phyloP scores from a whole-genome alignment of 805 yeast genomes.

The Huiozyma naganishii region DNA sequence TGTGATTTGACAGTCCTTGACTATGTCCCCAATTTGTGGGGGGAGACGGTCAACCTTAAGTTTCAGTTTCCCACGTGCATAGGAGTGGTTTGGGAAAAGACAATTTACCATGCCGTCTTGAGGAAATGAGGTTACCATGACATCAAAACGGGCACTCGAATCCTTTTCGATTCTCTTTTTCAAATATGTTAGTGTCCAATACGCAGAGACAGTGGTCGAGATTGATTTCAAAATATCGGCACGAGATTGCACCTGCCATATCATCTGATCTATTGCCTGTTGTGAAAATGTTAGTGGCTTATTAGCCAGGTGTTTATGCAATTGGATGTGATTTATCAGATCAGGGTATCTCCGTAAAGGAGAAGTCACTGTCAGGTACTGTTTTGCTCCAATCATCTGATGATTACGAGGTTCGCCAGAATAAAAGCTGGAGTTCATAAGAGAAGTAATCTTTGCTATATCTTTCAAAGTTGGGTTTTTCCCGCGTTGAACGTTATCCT shows the following conservation, averaged over 20 bases:
- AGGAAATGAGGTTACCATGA: constrained; percentile 35
- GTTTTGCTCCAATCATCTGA: constrained; percentile 48
- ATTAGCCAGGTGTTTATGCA: constrained; percentile 36
- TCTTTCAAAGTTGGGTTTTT: constrained; percentile 30
- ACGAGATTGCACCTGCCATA: constrained; percentile 36
- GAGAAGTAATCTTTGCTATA: constrained; percentile 33
- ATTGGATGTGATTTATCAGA: constrained; percentile 68
- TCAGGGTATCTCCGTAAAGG: constrained; percentile 83
- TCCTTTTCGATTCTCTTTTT: constrained; percentile 8
- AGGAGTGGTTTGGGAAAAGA: constrained; percentile 19
- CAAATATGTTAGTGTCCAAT: constrained; percentile 30
- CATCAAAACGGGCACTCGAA: constrained; percentile 14
- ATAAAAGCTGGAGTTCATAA: constrained; percentile 43
- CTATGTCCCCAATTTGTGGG: constrained; percentile 35
- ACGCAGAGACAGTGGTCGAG: constrained; percentile 23
- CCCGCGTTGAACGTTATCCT: constrained; percentile 11
- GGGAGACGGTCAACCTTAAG: constrained; percentile 15
- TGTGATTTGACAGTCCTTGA: constrained; percentile 31
- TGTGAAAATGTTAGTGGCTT: constrained; percentile 23
- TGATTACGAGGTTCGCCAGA: constrained; percentile 40
- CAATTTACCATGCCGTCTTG: constrained; percentile 29
- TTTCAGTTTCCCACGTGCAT: constrained; percentile 25
- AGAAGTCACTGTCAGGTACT: constrained; percentile 72
- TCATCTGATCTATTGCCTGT: constrained; percentile 28
- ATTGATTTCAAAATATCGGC: constrained; percentile 30